Conservation (phyloP, 2,329 filamentous ascomycete species). For the Plectosphaerella plurivora region DNA sequence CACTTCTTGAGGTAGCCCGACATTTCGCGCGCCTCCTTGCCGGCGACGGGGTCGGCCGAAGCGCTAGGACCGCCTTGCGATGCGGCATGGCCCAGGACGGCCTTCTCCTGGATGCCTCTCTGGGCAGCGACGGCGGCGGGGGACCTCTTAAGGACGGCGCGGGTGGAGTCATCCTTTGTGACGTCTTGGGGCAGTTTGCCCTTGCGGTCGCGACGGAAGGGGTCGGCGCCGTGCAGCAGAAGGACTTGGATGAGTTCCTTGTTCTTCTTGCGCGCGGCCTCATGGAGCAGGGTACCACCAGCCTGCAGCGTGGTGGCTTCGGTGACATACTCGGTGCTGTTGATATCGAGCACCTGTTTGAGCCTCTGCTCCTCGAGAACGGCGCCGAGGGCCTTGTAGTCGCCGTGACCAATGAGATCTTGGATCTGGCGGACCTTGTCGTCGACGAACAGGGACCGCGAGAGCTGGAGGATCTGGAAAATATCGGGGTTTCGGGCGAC, state of each 20-base stretch:
- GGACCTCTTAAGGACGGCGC: slow-evolving; percentile 86
- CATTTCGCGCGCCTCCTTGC: slow-evolving; percentile 91
- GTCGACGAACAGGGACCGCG: slow-evolving; percentile 85
- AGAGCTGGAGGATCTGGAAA: slow-evolving; percentile 89
- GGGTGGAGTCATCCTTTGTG: slow-evolving; percentile 88
- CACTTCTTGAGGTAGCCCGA: slow-evolving; percentile 99
- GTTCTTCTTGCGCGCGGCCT: slow-evolving; percentile 85
- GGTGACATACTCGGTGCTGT: slow-evolving; percentile 82
- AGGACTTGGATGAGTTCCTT: slow-evolving; percentile 84
- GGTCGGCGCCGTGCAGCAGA: slow-evolving; percentile 89
- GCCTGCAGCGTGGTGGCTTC: slow-evolving; percentile 72
- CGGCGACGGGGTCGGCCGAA: slow-evolving; percentile 59
- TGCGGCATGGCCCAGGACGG: slow-evolving; percentile 74
- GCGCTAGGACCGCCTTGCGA: slow-evolving; percentile 51
- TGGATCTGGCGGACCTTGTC: slow-evolving; percentile 81
- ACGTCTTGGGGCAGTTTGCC: slow-evolving; percentile 95
- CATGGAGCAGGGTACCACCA: slow-evolving; percentile 90
- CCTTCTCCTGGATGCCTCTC: slow-evolving; percentile 93
- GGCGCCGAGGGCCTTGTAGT: slow-evolving; percentile 75
- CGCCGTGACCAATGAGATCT: slow-evolving; percentile 63
- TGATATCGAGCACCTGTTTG: slow-evolving; percentile 85
- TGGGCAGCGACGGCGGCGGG: slow-evolving; percentile 93
- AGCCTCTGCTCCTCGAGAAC: slow-evolving; percentile 81
- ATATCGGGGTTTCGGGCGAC: slow-evolving; percentile 89
- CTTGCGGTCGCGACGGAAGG: slow-evolving; percentile 90